Percentiles rank a stretch among this genome's conserved stretches.
Evolutionary conservation across 2,329 filamentous ascomycete species (phyloP).

Genomic region (Pyrenophora teres): DNA sequence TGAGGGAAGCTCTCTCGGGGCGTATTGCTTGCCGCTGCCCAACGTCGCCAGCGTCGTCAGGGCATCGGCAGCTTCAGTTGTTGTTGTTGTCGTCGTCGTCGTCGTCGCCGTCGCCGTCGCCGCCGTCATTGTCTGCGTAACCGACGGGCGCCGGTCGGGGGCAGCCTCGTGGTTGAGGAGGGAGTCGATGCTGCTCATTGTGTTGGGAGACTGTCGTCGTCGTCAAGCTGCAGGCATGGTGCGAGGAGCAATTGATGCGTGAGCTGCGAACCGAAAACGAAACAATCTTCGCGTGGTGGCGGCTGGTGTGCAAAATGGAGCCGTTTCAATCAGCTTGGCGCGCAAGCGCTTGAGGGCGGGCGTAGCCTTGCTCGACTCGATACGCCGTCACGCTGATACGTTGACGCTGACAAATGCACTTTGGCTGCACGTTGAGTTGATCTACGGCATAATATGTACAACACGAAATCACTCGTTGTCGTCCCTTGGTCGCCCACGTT

Average conservation of each 20-base stretch:
- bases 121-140: slow-evolving; percentile 22
- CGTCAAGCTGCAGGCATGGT: slow-evolving; percentile 10
- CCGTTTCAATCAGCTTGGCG: slow-evolving; percentile 22
- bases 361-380: no score
- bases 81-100: slow-evolving; percentile 28
- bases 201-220: slow-evolving; percentile 8
- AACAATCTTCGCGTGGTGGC: slow-evolving; percentile 1
- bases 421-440: no score
- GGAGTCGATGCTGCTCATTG: slow-evolving; percentile 44
- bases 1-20: slow-evolving; percentile 38
- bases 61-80: slow-evolving; percentile 49
- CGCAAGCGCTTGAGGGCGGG: slow-evolving; percentile 9
- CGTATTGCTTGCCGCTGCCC: slow-evolving; percentile 41
- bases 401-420: not conserved
- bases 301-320: slow-evolving; percentile 20
- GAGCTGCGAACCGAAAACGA: not conserved
- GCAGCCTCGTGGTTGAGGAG: slow-evolving; percentile 42
- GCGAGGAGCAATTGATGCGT: slow-evolving; percentile 5
- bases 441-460: not conserved
- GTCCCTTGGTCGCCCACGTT: slow-evolving; percentile 21
- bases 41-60: slow-evolving; percentile 44
- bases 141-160: slow-evolving; percentile 20
- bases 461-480: slow-evolving; percentile 9
- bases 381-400: slow-evolving; percentile 12
- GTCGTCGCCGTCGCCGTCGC: slow-evolving; percentile 25